Base-by-base conservation (phyloP, 768 basidiomycete species). In the Macrolepiota dolichaula region DNA sequence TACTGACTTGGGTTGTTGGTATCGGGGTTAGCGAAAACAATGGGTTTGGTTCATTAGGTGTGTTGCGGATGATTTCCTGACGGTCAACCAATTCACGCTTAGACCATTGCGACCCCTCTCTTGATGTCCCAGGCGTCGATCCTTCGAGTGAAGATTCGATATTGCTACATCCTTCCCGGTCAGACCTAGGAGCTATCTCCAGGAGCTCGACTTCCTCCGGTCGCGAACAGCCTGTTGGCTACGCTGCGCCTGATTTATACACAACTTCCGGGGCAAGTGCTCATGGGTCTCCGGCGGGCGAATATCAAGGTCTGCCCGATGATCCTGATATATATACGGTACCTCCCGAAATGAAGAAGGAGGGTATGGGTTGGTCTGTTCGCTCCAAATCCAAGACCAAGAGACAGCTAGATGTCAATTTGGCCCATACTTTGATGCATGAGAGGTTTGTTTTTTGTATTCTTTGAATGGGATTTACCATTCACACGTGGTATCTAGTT, bases 301-400 rank as follows among this genome's bases (percentile, higher is more conserved):
- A 35, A 40, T 64, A 55, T 37, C 69, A 65, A 25, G 69, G 64
- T 37, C 78, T 75, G 63, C 73, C 70, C 19, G 79, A 81, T 46
- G 77, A 77, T 42, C 65, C 81, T 29, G 81, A 79, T 62, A 74
- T 76, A 5, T 70, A 78, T 46, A 73, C 61, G 25, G 74, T 84
- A 9, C 80, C 84, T 1, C 73, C 82, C 0, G 85, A 85, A 49
- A 70, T 77, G 59, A 84, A 80, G 72, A 85, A 83, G 65, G 85
- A 94, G 69, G 92, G 89, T 1, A 73, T 73, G 38, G 93, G 94
- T 72, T 96, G 94, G 94, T 89, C 89, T 68, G 91, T 88, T 3
- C 79, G 92, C 55, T 94, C 88, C 77, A 94, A 91, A 70, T 86
- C 89, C 47, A 86, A 86, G 69, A 82, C 85, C 50, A 87, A 88